Conservation (phyloP, 1,139 yeast species). For the Nakaseomyces nivariensis region DNA sequence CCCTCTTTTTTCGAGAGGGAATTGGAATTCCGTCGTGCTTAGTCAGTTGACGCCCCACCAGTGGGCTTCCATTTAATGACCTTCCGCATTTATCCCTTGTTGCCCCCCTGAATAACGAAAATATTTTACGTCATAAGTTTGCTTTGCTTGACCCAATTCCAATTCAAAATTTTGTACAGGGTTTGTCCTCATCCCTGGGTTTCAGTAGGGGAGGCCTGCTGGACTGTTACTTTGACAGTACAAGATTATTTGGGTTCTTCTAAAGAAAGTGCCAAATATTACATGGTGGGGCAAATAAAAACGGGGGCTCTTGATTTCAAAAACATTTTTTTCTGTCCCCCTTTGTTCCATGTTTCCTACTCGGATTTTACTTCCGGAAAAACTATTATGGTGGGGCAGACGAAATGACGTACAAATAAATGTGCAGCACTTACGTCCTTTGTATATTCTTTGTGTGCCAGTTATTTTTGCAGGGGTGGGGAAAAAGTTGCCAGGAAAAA, state of each 20-base stretch:
- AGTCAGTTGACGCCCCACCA: background rate
- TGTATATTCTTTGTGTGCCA: too few species aligned
- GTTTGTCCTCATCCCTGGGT: background rate
- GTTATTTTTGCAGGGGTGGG: too few species aligned
- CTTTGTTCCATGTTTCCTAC: background rate
- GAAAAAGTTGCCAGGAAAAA: too few species aligned
- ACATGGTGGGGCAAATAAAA: background rate
- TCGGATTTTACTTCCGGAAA: background rate
- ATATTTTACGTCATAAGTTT: background rate
- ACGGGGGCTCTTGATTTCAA: background rate
- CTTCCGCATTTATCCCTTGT: background rate
- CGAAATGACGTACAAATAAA: too few species aligned
- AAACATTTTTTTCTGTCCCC: background rate
- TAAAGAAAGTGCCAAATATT: background rate
- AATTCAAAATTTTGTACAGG: background rate
- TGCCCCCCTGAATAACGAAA: background rate
- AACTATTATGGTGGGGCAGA: background rate
- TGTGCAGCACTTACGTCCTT: too few species aligned
- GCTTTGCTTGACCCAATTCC: background rate
- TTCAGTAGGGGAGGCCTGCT: background rate
- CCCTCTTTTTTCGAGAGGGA: background rate
- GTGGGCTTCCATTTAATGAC: background rate
- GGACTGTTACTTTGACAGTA: background rate
- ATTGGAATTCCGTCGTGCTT: too few species aligned
- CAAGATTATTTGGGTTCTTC: background rate